Conservation (phyloP, 805 yeast species). For the Cyberlindnera nakhonratchasimensis region DNA sequence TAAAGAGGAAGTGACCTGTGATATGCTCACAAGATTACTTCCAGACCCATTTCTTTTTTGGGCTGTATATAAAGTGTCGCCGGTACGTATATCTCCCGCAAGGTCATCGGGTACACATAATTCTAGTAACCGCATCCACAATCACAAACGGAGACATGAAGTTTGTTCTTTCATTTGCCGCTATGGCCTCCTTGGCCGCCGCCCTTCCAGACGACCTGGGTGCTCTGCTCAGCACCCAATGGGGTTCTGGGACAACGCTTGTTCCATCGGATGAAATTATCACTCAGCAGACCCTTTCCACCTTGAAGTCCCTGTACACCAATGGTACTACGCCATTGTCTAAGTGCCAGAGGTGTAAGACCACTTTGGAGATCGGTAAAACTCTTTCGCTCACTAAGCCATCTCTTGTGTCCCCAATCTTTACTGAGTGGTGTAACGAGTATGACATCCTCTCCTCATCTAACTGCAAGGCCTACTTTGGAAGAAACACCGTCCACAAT, state of each 20-base stretch:
- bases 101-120: too few species aligned
- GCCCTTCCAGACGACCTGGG: slow-evolving; percentile 15
- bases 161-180: slow-evolving; percentile 4
- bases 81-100: too few species aligned
- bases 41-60: too few species aligned
- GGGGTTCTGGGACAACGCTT: slow-evolving; percentile 14
- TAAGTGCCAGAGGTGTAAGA: slow-evolving; percentile 35
- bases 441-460: slow-evolving; percentile 26
- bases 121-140: too few species aligned
- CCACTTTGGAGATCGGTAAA: slow-evolving; percentile 36
- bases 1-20: too few species aligned
- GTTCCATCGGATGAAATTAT: slow-evolving; percentile 14
- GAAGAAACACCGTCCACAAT: slow-evolving; percentile 36
- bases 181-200: slow-evolving; percentile 1
- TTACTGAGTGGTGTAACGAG: slow-evolving; percentile 42
- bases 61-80: not conserved
- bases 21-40: too few species aligned
- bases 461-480: slow-evolving; percentile 33
- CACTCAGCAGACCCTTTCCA: slow-evolving; percentile 12
- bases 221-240: slow-evolving; percentile 6
- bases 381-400: slow-evolving; percentile 37
- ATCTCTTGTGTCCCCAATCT: slow-evolving; percentile 39
- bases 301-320: slow-evolving; percentile 18
- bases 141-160: slow-evolving; percentile 1
- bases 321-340: slow-evolving; percentile 16